Percentiles rank a stretch among this genome's conserved stretches.
Evolutionary conservation across 176 grass and related monocot species (phyloP).

Genomic region (Musa troglodytarum): DNA sequence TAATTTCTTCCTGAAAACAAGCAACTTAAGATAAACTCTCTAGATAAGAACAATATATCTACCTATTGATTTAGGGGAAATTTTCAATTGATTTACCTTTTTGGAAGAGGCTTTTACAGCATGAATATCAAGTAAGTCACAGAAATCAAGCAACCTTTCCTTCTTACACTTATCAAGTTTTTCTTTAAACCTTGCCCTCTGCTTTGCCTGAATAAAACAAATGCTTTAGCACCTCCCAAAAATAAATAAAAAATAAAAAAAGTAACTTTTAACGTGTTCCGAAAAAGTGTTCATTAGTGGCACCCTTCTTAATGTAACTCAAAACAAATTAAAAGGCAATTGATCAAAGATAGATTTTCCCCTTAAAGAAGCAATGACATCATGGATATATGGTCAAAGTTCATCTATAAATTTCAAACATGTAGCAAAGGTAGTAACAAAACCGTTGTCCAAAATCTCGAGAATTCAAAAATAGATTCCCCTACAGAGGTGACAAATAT

Average conservation of each 20-base stretch:
- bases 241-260: neutral
- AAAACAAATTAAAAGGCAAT: too few species aligned
- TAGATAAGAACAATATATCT: neutral
- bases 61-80: neutral
- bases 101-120: constrained; percentile 40
- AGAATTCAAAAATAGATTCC: too few species aligned
- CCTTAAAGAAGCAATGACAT: too few species aligned
- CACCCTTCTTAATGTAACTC: too few species aligned
- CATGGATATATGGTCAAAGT: too few species aligned
- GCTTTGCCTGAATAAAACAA: constrained; percentile 60
- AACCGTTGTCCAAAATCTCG: too few species aligned
- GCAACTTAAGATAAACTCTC: constrained; percentile 7
- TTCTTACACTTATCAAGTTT: constrained; percentile 79
- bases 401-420: too few species aligned
- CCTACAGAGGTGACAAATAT: too few species aligned
- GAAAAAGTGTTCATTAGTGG: neutral
- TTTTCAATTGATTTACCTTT: constrained; percentile 45
- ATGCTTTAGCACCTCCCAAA: neutral
- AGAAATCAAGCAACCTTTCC: constrained; percentile 81
- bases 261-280: neutral
- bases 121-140: constrained; percentile 70
- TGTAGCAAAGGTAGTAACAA: too few species aligned
- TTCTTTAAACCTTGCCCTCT: constrained; percentile 58
- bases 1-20: constrained; percentile 75
- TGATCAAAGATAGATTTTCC: too few species aligned